Evolutionary conservation across 2,329 filamentous ascomycete species (phyloP).

Genomic region (Colletotrichum endophyticum): DNA sequence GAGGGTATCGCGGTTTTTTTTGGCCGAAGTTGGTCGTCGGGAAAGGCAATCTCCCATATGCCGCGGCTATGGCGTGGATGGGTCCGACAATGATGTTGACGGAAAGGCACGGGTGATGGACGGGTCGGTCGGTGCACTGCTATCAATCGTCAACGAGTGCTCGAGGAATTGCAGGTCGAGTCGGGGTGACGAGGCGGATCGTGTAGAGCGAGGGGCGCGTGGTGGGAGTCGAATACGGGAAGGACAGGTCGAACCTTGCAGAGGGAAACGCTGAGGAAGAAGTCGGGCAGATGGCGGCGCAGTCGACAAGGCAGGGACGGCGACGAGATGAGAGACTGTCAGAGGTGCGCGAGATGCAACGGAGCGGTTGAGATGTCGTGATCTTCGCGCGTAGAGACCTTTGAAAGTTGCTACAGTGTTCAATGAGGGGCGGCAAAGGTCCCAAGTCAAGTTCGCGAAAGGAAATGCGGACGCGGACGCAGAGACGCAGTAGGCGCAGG

Average conservation of each 20-base stretch:
- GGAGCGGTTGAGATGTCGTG: not conserved
- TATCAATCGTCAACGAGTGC: not conserved
- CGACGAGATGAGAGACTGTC: not conserved
- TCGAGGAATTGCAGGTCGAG: not conserved
- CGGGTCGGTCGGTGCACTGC: not conserved
- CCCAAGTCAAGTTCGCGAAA: not conserved
- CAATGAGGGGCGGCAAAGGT: not conserved
- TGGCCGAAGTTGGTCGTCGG: not conserved
- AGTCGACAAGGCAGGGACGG: not conserved
- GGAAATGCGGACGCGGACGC: not conserved
- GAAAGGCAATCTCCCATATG: conserved; percentile 3
- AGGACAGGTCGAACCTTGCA: not conserved
- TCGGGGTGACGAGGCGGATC: not conserved
- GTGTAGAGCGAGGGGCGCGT: not conserved
- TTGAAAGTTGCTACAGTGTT: not conserved
- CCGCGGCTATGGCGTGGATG: not conserved
- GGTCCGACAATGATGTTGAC: not conserved
- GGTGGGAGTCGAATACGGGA: not conserved
- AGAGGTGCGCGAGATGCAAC: not conserved
- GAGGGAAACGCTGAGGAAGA: not conserved
- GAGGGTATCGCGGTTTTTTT: conserved; percentile 14
- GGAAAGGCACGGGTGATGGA: not conserved
- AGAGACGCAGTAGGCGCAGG: not conserved
- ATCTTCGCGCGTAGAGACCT: not conserved
- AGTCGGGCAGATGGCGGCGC: not conserved